Evolutionary conservation across 257 asterid species (phyloP).

Genomic region (Buddleja alternifolia): DNA sequence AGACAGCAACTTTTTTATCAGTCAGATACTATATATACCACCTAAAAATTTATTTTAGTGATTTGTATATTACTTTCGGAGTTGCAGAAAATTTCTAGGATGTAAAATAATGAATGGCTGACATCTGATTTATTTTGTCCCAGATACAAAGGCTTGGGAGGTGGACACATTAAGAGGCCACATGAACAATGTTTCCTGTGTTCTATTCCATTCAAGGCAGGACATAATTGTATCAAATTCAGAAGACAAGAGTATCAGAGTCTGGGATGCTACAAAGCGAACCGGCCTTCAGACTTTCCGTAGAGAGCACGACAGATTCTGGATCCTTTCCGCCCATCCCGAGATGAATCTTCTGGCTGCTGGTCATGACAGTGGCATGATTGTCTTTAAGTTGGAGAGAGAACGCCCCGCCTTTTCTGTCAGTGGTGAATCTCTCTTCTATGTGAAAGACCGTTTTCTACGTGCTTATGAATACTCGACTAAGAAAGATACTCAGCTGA

Average conservation of each 20-base stretch:
- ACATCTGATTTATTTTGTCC: constrained; percentile 20
- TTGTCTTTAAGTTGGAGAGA: constrained; percentile 94
- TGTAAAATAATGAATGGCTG: constrained; percentile 8
- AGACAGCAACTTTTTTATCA: background rate
- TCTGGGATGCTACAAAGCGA: constrained; percentile 99
- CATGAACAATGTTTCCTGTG: constrained; percentile 96
- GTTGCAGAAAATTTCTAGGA: background rate
- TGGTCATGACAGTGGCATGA: constrained; percentile 99
- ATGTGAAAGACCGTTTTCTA: constrained; percentile 83
- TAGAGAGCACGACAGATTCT: constrained; percentile 97
- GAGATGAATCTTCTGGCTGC: constrained; percentile 99
- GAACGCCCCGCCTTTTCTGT: constrained; percentile 95
- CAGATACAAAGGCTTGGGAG: constrained; percentile 99
- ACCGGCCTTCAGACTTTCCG: constrained; percentile 97
- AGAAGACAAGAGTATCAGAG: constrained; percentile 96
- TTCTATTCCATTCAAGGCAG: constrained; percentile 82
- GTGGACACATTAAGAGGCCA: constrained; percentile 99
- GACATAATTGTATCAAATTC: constrained; percentile 95
- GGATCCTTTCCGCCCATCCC: constrained; percentile 96
- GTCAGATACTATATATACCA: background rate
- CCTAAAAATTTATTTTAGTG: background rate
- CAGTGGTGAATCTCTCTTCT: constrained; percentile 77
- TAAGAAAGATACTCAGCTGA: constrained; percentile 84
- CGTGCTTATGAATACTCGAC: constrained; percentile 85
- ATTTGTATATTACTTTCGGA: constrained; percentile 2